Conservation (phyloP, 495 filamentous ascomycete genomes). For the Neurospora sp. region DNA sequence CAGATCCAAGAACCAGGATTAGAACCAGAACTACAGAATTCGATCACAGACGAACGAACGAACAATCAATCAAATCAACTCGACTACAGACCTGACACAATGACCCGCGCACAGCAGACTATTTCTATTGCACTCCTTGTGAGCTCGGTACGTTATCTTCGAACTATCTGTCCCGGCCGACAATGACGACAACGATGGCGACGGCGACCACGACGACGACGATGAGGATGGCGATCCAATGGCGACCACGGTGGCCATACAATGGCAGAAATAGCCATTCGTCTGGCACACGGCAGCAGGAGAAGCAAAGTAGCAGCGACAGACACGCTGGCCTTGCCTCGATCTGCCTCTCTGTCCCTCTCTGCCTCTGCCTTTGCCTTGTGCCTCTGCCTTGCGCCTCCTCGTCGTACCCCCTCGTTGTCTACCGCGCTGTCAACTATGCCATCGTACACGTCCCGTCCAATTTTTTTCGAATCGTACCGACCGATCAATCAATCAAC, state of each 20-base stretch:
- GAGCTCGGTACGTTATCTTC: conserved; percentile 54
- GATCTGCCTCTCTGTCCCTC: background rate
- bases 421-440: background rate
- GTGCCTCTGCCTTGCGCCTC: background rate
- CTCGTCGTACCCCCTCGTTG: background rate
- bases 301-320: background rate
- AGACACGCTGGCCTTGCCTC: background rate
- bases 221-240: background rate
- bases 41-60: background rate
- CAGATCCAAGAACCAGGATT: background rate
- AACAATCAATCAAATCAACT: background rate
- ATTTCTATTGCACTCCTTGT: conserved; percentile 77
- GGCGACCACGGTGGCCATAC: background rate
- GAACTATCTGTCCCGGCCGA: background rate
- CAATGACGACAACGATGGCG: background rate
- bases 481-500: no score
- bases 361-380: no score
- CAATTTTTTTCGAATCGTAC: background rate
- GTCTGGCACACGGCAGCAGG: background rate
- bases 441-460: background rate
- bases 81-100: conserved; percentile 22
- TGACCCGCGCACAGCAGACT: conserved; percentile 93
- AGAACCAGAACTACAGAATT: background rate
- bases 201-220: background rate
- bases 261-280: background rate